Percentiles rank a stretch among this genome's conserved stretches.
Conservation (phyloP, 2,329 filamentous ascomycete genomes). For the Penicillium sp. region DNA sequence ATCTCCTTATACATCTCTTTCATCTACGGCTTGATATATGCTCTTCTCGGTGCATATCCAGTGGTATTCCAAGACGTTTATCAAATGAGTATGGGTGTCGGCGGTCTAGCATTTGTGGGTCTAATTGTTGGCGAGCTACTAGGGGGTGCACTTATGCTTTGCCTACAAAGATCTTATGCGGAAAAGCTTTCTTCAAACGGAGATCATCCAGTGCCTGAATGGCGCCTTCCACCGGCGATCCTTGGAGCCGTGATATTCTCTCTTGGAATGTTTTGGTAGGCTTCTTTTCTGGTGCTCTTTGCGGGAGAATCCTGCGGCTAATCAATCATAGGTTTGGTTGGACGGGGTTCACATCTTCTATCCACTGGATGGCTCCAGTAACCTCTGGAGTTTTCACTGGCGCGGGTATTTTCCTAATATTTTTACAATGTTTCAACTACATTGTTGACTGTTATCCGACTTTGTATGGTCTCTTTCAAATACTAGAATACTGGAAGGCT, state of each 20-base stretch:
- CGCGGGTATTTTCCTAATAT: slow-evolving; percentile 39
- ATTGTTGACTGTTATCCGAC: slow-evolving; percentile 45
- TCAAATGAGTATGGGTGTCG: slow-evolving; percentile 36
- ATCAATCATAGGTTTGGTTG: slow-evolving; percentile 29
- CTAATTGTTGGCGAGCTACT: slow-evolving; percentile 36
- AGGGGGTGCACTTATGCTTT: slow-evolving; percentile 31
- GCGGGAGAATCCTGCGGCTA: background rate
- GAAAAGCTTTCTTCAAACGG: slow-evolving; percentile 35
- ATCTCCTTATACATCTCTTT: slow-evolving; percentile 38
- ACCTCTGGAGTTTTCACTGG: slow-evolving; percentile 35
- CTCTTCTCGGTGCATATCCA: slow-evolving; percentile 34
- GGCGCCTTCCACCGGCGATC: slow-evolving; percentile 37
- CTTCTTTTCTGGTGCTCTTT: background rate
- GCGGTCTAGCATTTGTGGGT: slow-evolving; percentile 35
- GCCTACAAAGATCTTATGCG: slow-evolving; percentile 30
- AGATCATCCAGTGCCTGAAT: slow-evolving; percentile 36
- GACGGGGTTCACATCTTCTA: slow-evolving; percentile 36
- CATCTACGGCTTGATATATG: slow-evolving; percentile 38
- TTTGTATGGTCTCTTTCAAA: slow-evolving; percentile 33
- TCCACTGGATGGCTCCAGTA: slow-evolving; percentile 42
- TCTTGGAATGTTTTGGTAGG: slow-evolving; percentile 40
- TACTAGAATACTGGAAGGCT: background rate
- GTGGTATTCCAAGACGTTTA: slow-evolving; percentile 35
- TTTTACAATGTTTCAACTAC: slow-evolving; percentile 42
- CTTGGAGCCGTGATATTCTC: slow-evolving; percentile 38